Evolutionary conservation across 371 early-diverging fungal species (phyloP).

Genomic region (Syncephalis plumigaleata): DNA sequence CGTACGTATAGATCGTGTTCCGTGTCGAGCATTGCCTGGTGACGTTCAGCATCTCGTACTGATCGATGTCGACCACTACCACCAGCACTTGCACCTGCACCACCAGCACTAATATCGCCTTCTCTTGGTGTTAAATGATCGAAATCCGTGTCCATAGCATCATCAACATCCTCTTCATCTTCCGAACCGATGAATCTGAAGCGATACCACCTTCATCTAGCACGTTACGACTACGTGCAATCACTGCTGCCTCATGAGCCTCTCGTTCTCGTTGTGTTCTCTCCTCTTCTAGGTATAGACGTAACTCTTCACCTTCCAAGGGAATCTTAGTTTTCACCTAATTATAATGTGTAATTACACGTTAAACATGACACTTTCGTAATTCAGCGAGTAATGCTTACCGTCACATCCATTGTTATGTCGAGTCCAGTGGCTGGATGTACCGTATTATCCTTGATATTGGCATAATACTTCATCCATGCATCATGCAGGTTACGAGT

Average conservation of each 20-base stretch:
- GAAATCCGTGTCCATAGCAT: constrained; percentile 28
- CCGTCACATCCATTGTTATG: background rate
- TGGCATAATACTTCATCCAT: constrained; percentile 27
- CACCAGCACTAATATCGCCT: no score
- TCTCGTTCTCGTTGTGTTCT: constrained; percentile 45
- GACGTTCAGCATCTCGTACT: constrained; percentile 11
- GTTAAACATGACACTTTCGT: background rate
- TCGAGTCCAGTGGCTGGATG: constrained; percentile 6
- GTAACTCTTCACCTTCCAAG: constrained; percentile 77
- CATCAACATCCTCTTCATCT: constrained; percentile 38
- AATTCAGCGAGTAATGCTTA: no score
- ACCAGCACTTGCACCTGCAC: constrained; percentile 12
- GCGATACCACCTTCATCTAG: constrained; percentile 50
- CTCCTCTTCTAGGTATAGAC: constrained; percentile 36
- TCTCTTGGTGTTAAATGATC: constrained; percentile 30
- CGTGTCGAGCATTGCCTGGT: constrained; percentile 20
- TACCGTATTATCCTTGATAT: constrained; percentile 10
- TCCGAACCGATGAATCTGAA: constrained; percentile 10
- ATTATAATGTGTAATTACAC: background rate
- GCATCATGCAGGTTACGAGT: constrained; percentile 48
- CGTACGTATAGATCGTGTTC: constrained; percentile 69
- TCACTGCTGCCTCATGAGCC: constrained; percentile 50
- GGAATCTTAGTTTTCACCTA: constrained; percentile 40
- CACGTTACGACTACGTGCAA: constrained; percentile 41
- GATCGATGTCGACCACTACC: background rate